These are phyloP conservation scores for Hypoxylon crocopeplum DNA, from an alignment of 495 filamentous ascomycete species.

Conservation along the genomic window DNA sequence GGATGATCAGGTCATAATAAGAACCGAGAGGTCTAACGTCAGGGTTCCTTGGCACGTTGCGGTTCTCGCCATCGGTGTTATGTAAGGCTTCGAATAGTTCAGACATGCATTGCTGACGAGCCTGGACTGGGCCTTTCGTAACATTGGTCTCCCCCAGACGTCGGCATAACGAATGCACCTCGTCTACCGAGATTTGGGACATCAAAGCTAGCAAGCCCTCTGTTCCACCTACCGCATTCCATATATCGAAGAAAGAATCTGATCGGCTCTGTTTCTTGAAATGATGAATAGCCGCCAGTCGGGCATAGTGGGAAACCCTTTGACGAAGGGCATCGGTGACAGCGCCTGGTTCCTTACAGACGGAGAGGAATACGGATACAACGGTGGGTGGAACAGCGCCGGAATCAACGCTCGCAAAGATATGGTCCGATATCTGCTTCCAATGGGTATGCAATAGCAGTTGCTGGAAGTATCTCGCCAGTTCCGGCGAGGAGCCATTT, in stretches of 20 bases:
- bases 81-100: constrained; percentile 16
- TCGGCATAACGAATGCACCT: constrained; percentile 32
- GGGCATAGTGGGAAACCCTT: constrained; percentile 16
- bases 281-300: constrained; percentile 20
- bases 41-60: background rate
- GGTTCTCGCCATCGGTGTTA: background rate
- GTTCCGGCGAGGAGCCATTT: background rate
- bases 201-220: constrained; percentile 26
- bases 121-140: background rate
- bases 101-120: constrained; percentile 18
- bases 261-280: constrained; percentile 8
- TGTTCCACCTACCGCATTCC: constrained; percentile 26
- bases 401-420: constrained; percentile 5
- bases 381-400: constrained; percentile 22
- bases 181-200: constrained; percentile 29
- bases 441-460: background rate
- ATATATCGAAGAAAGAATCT: constrained; percentile 12
- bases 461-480: background rate
- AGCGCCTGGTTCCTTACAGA: constrained; percentile 8
- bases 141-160: constrained; percentile 14
- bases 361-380: constrained; percentile 19
- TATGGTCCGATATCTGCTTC: background rate
- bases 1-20: constrained; percentile 28
- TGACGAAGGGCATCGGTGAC: constrained; percentile 23
- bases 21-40: constrained; percentile 25